phyloP scores from a whole-genome alignment of 768 basidiomycete species.

The Psilocybe azurescens region DNA sequence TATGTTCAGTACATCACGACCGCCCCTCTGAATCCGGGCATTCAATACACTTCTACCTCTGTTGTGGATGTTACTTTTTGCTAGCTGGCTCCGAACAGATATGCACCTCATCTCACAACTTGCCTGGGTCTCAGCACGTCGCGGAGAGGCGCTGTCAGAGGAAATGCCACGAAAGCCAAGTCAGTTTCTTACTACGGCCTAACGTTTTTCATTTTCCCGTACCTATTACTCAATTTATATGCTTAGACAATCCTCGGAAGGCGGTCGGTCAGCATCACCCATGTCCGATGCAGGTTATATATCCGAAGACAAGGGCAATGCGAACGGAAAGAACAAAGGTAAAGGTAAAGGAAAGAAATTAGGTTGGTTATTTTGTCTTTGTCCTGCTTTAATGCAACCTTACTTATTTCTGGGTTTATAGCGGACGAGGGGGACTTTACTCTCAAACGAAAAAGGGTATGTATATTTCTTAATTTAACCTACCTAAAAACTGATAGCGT shows the following conservation, averaged over 20 bases:
- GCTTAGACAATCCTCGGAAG: conserved; percentile 62
- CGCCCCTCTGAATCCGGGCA: neutral
- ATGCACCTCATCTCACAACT: conserved; percentile 79
- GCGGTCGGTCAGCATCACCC: conserved; percentile 71
- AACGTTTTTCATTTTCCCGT: too few species aligned
- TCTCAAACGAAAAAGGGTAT: conserved; percentile 70
- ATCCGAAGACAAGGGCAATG: conserved; percentile 62
- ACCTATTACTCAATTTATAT: neutral
- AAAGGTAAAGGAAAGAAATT: conserved; percentile 66
- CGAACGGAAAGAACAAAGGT: conserved; percentile 59
- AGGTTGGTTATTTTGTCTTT: conserved; percentile 39
- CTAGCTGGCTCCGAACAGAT: conserved; percentile 86
- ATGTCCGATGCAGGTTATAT: conserved; percentile 66
- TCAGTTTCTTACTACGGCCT: conserved; percentile 30
- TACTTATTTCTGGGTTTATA: conserved; percentile 9
- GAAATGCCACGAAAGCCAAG: conserved; percentile 73
- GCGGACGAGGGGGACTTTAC: conserved; percentile 71
- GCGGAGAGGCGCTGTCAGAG: conserved; percentile 66
- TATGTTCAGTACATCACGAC: conserved; percentile 34
- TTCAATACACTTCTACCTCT: neutral
- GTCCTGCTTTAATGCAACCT: neutral
- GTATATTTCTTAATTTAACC: conserved; percentile 20
- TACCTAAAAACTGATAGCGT: neutral
- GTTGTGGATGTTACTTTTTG: neutral
- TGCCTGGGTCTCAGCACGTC: conserved; percentile 81